Evolutionary conservation across 345 rosid species (phyloP).

Genomic region (Moringa oleifera): DNA sequence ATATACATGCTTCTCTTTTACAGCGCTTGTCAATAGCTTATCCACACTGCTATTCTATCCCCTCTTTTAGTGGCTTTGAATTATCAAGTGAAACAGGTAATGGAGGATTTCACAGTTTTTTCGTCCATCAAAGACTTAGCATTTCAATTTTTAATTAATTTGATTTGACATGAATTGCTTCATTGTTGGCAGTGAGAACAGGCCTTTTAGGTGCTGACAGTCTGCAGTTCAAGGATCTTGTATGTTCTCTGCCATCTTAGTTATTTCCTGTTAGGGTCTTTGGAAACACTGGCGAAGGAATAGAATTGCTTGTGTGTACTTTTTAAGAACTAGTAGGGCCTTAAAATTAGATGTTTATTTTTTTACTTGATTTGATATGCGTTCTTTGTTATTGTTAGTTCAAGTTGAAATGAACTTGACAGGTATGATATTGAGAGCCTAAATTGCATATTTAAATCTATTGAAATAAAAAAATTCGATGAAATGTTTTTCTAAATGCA

Average conservation of each 20-base stretch:
- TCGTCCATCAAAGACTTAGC: background rate
- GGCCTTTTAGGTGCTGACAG: conserved; percentile 37
- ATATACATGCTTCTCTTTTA: conserved; percentile 46
- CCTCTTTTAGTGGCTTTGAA: conserved; percentile 47
- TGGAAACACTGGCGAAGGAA: background rate
- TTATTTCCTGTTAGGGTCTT: conserved; percentile 3
- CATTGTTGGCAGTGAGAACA: conserved; percentile 43
- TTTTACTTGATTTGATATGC: too few species aligned
- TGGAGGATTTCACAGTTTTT: background rate
- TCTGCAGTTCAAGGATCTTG: conserved; percentile 42
- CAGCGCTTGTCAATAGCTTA: conserved; percentile 49
- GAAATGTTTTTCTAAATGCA: too few species aligned
- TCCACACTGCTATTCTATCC: conserved; percentile 30
- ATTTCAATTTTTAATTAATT: conserved; percentile 13
- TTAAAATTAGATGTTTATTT: too few species aligned
- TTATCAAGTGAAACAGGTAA: conserved; percentile 46
- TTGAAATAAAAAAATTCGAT: too few species aligned
- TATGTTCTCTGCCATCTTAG: conserved; percentile 33
- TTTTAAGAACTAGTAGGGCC: background rate
- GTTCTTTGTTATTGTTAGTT: too few species aligned
- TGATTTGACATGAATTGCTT: conserved; percentile 12
- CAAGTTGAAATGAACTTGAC: too few species aligned
- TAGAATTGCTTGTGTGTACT: background rate
- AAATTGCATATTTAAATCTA: too few species aligned
- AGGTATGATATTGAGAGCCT: too few species aligned